phyloP scores from a whole-genome alignment of 257 asterid genomes.

The Nicotiana knightiana region DNA sequence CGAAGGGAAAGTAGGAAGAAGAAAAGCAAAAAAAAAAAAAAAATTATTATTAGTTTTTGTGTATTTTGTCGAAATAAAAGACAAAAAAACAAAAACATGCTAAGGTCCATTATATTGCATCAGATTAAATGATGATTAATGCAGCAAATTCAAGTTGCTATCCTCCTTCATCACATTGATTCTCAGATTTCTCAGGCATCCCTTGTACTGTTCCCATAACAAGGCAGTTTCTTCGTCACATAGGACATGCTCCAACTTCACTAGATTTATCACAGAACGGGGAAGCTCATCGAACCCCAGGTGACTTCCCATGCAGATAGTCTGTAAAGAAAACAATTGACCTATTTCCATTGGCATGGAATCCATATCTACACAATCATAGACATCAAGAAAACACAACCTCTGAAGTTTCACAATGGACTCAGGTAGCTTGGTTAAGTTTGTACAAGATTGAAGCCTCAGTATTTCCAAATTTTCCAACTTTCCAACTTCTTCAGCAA shows the following conservation, averaged over 20 bases:
- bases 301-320: slow-evolving; percentile 24
- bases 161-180: slow-evolving; percentile 23
- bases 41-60: too few species aligned
- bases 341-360: slow-evolving; percentile 17
- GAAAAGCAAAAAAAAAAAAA: too few species aligned
- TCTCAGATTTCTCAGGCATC: slow-evolving; percentile 8
- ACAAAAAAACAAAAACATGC: too few species aligned
- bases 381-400: slow-evolving; percentile 20
- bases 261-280: slow-evolving; percentile 10
- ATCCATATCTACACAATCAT: slow-evolving; percentile 25
- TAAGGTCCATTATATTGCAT: too few species aligned
- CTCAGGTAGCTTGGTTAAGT: slow-evolving; percentile 13
- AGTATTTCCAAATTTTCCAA: slow-evolving; percentile 22
- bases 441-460: slow-evolving; percentile 29
- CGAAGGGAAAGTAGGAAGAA: too few species aligned
- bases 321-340: slow-evolving; percentile 11
- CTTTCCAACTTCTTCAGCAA: slow-evolving; percentile 26
- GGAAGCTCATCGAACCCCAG: slow-evolving; percentile 21
- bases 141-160: slow-evolving; percentile 30
- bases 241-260: slow-evolving; percentile 16
- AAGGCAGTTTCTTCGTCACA: slow-evolving; percentile 26
- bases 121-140: background rate
- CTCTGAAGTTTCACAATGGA: slow-evolving; percentile 20
- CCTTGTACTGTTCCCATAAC: slow-evolving; percentile 7
- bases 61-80: too few species aligned